Evolutionary conservation across 176 grass and related monocot genomes (phyloP).

Genomic region (Otatea glauca): DNA sequence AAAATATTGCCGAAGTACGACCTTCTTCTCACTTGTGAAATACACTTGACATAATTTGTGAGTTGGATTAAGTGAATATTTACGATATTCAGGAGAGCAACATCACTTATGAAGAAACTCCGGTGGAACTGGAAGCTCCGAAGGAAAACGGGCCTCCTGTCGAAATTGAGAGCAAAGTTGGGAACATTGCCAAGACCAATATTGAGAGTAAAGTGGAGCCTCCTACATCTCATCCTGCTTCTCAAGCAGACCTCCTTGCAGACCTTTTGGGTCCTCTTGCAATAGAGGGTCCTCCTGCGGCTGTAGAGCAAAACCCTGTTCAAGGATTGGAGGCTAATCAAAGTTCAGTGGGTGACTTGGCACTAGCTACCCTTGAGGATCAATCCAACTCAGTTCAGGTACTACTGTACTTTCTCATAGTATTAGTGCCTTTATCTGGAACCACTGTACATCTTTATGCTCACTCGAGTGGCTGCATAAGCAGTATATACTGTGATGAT

Average conservation of each 20-base stretch:
- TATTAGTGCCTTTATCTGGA: neutral
- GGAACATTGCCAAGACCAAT: conserved; percentile 24
- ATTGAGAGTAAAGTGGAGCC: conserved; percentile 61
- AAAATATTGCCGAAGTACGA: conserved; percentile 65
- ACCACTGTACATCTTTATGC: neutral
- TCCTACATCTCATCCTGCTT: conserved; percentile 49
- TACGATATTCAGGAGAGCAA: conserved; percentile 64
- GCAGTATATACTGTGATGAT: neutral
- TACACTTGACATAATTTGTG: conserved; percentile 10
- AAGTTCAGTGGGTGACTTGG: conserved; percentile 72
- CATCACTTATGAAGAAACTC: conserved; percentile 47
- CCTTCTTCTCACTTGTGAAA: conserved; percentile 34
- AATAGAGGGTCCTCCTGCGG: conserved; percentile 81
- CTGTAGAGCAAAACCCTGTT: conserved; percentile 54
- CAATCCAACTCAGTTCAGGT: conserved; percentile 88
- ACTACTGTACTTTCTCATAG: conserved; percentile 25
- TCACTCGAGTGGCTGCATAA: neutral
- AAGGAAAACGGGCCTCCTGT: conserved; percentile 71
- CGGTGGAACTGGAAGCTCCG: conserved; percentile 44
- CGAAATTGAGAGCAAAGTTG: conserved; percentile 48
- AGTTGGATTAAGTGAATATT: conserved; percentile 37
- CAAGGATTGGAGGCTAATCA: conserved; percentile 61
- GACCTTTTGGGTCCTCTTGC: conserved; percentile 97
- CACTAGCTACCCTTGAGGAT: conserved; percentile 86
- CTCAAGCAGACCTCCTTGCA: conserved; percentile 78